Percentiles rank a stretch among this genome's conserved stretches.
These are phyloP conservation scores for Monosporascus sp. DNA, from an alignment of 2,329 filamentous ascomycete genomes.

Conservation along the genomic window DNA sequence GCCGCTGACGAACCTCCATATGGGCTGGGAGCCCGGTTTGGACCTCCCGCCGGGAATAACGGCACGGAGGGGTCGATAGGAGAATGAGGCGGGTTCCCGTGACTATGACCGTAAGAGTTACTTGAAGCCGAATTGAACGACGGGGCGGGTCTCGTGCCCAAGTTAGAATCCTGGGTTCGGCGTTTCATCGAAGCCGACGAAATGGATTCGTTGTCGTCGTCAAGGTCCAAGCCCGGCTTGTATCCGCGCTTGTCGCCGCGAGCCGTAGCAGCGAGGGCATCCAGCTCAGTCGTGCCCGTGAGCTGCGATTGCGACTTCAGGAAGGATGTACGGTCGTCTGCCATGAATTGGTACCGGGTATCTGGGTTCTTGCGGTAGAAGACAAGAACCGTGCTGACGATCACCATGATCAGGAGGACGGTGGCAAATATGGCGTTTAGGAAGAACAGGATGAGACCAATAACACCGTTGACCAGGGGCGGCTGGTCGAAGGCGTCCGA, in stretches of 20 bases:
- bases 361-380: slow-evolving; percentile 82
- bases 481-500: slow-evolving; percentile 77
- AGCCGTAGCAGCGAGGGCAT: slow-evolving; percentile 76
- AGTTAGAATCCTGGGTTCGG: slow-evolving; percentile 24
- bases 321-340: slow-evolving; percentile 81
- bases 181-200: slow-evolving; percentile 48
- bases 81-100: slow-evolving; percentile 33
- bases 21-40: slow-evolving; percentile 23
- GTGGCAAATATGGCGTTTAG: slow-evolving; percentile 73
- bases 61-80: slow-evolving; percentile 46
- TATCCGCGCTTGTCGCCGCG: slow-evolving; percentile 62
- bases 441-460: slow-evolving; percentile 80
- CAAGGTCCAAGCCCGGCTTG: slow-evolving; percentile 56
- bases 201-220: slow-evolving; percentile 64
- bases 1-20: slow-evolving; percentile 27
- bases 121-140: slow-evolving; percentile 2
- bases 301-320: slow-evolving; percentile 82
- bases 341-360: slow-evolving; percentile 82
- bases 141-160: slow-evolving; percentile 10
- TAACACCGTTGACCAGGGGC: slow-evolving; percentile 70
- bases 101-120: slow-evolving; percentile 14
- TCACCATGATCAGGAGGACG: slow-evolving; percentile 70
- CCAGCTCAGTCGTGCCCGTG: slow-evolving; percentile 65
- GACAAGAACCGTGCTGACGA: slow-evolving; percentile 60
- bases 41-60: slow-evolving; percentile 37